A percentile compares a stretch with the other conserved stretches of the same genome.
Evolutionary conservation across 768 basidiomycete species (phyloP).

Genomic region (Candolleomyces aberdarensis): DNA sequence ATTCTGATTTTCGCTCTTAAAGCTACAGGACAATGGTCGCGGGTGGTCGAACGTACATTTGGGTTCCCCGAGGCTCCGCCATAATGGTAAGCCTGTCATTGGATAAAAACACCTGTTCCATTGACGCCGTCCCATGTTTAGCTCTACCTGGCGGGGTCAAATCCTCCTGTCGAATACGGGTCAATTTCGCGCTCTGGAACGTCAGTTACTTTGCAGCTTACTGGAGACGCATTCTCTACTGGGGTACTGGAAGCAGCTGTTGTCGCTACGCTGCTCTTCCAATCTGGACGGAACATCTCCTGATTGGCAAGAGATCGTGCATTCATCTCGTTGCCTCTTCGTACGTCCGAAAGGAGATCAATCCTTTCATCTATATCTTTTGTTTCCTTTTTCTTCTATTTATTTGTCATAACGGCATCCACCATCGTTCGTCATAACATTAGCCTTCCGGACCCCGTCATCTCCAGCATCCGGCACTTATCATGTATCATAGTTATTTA

Average conservation of each 20-base stretch:
- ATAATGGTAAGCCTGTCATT: slow-evolving; percentile 1
- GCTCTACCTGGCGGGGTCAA: slow-evolving; percentile 1
- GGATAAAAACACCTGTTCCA: background rate
- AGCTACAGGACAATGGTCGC: slow-evolving; percentile 6
- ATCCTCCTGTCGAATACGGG: slow-evolving; percentile 4
- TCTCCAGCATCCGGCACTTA: too few relatives aligned
- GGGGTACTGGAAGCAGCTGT: slow-evolving; percentile 14
- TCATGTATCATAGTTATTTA: too few relatives aligned
- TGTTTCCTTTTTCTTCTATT: too few relatives aligned
- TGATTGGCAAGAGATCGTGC: background rate
- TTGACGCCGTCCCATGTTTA: background rate
- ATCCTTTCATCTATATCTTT: too few relatives aligned
- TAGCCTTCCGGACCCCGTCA: too few relatives aligned
- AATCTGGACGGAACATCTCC: slow-evolving; percentile 15
- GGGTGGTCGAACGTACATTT: slow-evolving; percentile 1
- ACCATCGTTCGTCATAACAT: too few relatives aligned
- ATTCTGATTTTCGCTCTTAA: background rate
- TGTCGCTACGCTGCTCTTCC: slow-evolving; percentile 13
- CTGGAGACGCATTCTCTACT: slow-evolving; percentile 11
- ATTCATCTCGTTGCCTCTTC: too few relatives aligned
- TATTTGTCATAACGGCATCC: too few relatives aligned
- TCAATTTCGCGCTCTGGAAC: slow-evolving; percentile 8
- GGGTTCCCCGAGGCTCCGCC: background rate
- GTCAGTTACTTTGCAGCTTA: slow-evolving; percentile 10
- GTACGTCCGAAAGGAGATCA: too few relatives aligned